phyloP scores from a whole-genome alignment of 2,329 filamentous ascomycete species.

The Cladobotryum mycophilum region DNA sequence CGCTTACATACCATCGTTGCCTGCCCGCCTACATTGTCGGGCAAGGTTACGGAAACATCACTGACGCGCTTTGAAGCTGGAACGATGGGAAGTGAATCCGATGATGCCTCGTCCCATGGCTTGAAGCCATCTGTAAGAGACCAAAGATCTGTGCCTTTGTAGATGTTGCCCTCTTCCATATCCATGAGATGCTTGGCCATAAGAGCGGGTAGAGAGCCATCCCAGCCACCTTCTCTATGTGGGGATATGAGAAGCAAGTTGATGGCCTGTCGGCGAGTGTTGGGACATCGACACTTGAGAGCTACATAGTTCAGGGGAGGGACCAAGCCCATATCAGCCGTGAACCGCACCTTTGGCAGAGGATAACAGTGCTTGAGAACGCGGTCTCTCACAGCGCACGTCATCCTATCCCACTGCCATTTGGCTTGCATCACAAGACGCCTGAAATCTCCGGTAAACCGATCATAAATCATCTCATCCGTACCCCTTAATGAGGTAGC shows the following conservation, averaged over 20 bases:
- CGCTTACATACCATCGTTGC: too few relatives aligned
- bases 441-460: not conserved
- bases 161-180: constrained; percentile 7
- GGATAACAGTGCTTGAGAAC: not conserved
- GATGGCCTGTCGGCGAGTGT: constrained; percentile 22
- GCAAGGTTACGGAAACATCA: too few relatives aligned
- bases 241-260: constrained; percentile 13
- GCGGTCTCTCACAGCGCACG: not conserved
- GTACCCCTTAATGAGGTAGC: constrained; percentile 6
- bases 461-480: constrained; percentile 10
- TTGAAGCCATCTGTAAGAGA: constrained; percentile 2
- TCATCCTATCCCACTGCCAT: constrained; percentile 3
- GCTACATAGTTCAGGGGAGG: constrained; percentile 26
- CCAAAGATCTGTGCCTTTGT: constrained; percentile 1
- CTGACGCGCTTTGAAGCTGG: not conserved
- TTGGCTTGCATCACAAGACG: constrained; percentile 3
- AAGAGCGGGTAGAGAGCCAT: constrained; percentile 12
- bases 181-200: constrained; percentile 15
- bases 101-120: not conserved
- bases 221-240: constrained; percentile 21
- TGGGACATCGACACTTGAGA: constrained; percentile 26
- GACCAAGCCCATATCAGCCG: constrained; percentile 25
- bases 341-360: constrained; percentile 7
- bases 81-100: not conserved
- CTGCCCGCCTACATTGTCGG: too few relatives aligned